A percentile compares a stretch with the other conserved stretches of the same genome.
Conservation (phyloP, 1,139 yeast genomes). For the Blastobotrys raffinosifermentans region DNA sequence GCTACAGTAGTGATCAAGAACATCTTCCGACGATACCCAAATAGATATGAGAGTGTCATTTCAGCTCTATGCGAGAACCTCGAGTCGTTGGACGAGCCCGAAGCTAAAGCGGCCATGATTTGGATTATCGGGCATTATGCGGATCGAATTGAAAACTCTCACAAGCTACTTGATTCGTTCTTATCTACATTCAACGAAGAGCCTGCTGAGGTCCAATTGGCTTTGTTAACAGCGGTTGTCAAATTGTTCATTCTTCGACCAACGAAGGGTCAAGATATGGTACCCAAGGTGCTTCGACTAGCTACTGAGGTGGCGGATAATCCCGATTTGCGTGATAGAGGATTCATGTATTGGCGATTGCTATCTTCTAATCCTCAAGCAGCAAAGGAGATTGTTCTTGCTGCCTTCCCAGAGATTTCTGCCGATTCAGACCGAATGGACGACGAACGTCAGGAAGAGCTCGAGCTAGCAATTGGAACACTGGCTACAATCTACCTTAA, state of each 20-base stretch:
- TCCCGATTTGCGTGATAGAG: constrained; percentile 85
- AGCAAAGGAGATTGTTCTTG: constrained; percentile 53
- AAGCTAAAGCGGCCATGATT: constrained; percentile 68
- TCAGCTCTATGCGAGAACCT: constrained; percentile 41
- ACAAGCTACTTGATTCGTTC: constrained; percentile 43
- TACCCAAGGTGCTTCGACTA: constrained; percentile 55
- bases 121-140: constrained; percentile 84
- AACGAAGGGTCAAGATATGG: constrained; percentile 48
- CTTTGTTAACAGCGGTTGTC: constrained; percentile 67
- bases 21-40: constrained; percentile 71
- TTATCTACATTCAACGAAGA: constrained; percentile 51
- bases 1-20: constrained; percentile 70
- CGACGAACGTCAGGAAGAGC: constrained; percentile 65
- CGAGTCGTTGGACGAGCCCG: constrained; percentile 59
- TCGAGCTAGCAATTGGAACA: constrained; percentile 76
- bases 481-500: constrained; percentile 79
- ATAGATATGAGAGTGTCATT: constrained; percentile 40
- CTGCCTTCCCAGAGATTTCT: constrained; percentile 56
- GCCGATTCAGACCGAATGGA: constrained; percentile 68
- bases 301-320: constrained; percentile 71
- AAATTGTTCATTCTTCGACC: constrained; percentile 61
- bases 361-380: constrained; percentile 45
- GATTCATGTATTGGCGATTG: constrained; percentile 79
- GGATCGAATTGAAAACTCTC: constrained; percentile 44
- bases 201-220: constrained; percentile 65